A percentile compares a stretch with the other conserved stretches of the same genome.
Conservation (phyloP, 805 yeast genomes). For the Candida oleophila region DNA sequence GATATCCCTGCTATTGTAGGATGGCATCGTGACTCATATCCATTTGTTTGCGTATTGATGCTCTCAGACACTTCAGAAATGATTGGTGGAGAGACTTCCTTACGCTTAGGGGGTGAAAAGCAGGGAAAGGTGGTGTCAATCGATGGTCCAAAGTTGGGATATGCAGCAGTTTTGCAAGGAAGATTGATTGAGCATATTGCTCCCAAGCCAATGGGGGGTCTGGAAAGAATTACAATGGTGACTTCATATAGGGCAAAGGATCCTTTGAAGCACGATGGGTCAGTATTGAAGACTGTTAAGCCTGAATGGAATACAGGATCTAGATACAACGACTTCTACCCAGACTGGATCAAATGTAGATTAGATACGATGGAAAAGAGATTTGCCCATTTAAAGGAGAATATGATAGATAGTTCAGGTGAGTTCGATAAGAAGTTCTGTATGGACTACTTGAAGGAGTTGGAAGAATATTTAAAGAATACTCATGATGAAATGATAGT, state of each 20-base stretch:
- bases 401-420: slow-evolving; percentile 12
- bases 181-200: slow-evolving; percentile 42
- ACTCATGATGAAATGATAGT: slow-evolving; percentile 30
- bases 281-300: slow-evolving; percentile 36
- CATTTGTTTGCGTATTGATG: slow-evolving; percentile 66
- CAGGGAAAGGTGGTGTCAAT: slow-evolving; percentile 16
- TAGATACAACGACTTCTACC: slow-evolving; percentile 33
- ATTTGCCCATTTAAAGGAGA: slow-evolving; percentile 19
- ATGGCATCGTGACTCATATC: slow-evolving; percentile 66
- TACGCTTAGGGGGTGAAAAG: slow-evolving; percentile 42
- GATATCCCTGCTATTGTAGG: slow-evolving; percentile 56
- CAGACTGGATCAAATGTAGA: slow-evolving; percentile 36
- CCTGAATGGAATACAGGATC: slow-evolving; percentile 39
- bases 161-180: slow-evolving; percentile 40
- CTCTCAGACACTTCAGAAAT: slow-evolving; percentile 54
- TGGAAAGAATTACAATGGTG: slow-evolving; percentile 44
- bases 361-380: slow-evolving; percentile 24
- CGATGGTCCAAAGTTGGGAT: slow-evolving; percentile 33
- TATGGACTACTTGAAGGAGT: slow-evolving; percentile 18
- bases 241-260: slow-evolving; percentile 37
- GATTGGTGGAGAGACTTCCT: slow-evolving; percentile 62
- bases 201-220: slow-evolving; percentile 30
- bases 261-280: slow-evolving; percentile 24
- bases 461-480: slow-evolving; percentile 19
- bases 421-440: slow-evolving; percentile 25